Evolutionary conservation across 176 grass and related monocot species (phyloP), one percentile per base, ranked within the genome.

Genomic region (Saccharum spontaneum): DNA sequence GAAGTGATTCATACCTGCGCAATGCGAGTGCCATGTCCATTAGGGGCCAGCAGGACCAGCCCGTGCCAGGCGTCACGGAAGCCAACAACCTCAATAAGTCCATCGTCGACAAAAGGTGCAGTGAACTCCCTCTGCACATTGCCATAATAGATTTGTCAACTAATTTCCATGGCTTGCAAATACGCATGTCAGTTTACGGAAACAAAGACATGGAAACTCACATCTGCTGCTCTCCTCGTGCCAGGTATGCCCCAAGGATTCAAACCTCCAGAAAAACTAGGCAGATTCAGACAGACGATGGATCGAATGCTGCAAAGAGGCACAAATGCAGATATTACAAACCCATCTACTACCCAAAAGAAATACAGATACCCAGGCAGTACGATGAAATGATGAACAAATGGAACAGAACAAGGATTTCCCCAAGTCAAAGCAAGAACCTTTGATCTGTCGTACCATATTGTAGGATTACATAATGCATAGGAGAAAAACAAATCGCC

Each of bases 61-160:
- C 95, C 95, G n/a, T 98, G 95, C 84, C 92, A 97, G 43, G 95
- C 95, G 34, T 97, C 92, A 12, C 92, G 92, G 79, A 97, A 97
- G 30, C 95, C 95, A 4, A 97, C 95, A 71, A 97, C 84, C 87
- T 97, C 95, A 63, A 97, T 72, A 48, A 88, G 87, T 67, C 88
- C 88, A 84, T 97, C 95, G 60, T 97, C 92, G 6, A 93, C 90
- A 59, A 76, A 97, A 52, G 95, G 95, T 15, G 64, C 23, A 17
- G 90, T 97, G 33, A 91, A 88, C 23, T 86, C 90, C 62, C 71
- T 97, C 95, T 97, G 79, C 17, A 79, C 67, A 75, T 74, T 74
- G 22, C 10, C 67, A 67, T 10, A 50, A 64, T 14, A 72, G 48
- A 68, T 24, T 24, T 61, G 38, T 31, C 28, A 79, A 69, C 59